Conservation (phyloP, 208 protist species). For the Strigomonas culicis region DNA sequence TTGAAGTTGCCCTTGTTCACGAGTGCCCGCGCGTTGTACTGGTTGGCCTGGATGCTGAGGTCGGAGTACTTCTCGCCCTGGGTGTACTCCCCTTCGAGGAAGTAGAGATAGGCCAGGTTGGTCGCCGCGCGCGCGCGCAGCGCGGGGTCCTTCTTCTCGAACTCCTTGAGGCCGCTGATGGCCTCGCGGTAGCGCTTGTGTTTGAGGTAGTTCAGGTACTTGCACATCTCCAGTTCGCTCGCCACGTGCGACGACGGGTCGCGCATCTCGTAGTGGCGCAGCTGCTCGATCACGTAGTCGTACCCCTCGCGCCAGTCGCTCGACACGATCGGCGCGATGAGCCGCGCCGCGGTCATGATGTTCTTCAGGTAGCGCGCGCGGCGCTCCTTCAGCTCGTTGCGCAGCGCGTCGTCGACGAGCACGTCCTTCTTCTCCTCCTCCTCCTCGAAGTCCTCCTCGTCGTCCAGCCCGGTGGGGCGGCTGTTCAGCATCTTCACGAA, state of each 20-base stretch:
- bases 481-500: constrained; percentile 91
- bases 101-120: constrained; percentile 98
- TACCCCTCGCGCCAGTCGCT: constrained; percentile 92
- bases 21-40: constrained; percentile 96
- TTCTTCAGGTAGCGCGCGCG: constrained; percentile 77
- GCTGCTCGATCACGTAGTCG: constrained; percentile 94
- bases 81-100: constrained; percentile 96
- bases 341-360: constrained; percentile 90
- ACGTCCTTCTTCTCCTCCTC: constrained; percentile 84
- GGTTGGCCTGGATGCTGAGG: constrained; percentile 91
- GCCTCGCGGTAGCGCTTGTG: constrained; percentile 92
- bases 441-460: constrained; percentile 82
- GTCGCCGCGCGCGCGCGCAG: constrained; percentile 92
- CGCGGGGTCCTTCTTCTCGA: constrained; percentile 95
- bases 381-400: constrained; percentile 74
- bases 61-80: constrained; percentile 96
- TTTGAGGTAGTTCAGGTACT: constrained; percentile 94
- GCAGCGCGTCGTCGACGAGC: constrained; percentile 79
- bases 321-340: constrained; percentile 94
- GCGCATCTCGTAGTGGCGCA: constrained; percentile 88
- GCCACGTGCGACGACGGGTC: constrained; percentile 86
- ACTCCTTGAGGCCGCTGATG: constrained; percentile 92
- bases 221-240: constrained; percentile 95
- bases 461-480: constrained; percentile 46
- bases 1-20: constrained; percentile 97